phyloP scores from a whole-genome alignment of 2,329 filamentous ascomycete genomes.

The Rhexocercosporidium sp. region DNA sequence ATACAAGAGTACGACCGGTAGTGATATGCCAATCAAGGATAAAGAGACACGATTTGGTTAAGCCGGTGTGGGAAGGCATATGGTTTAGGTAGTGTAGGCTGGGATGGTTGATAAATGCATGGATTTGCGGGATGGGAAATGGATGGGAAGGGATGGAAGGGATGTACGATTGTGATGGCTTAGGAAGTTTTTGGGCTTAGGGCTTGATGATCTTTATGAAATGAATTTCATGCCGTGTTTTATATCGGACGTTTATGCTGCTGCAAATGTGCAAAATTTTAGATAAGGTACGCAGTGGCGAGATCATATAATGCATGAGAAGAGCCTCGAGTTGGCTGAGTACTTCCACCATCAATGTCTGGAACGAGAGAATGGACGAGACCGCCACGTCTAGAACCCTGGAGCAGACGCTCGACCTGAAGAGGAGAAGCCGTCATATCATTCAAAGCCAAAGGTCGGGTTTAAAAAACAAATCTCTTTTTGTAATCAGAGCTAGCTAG shows the following conservation, averaged over 20 bases:
- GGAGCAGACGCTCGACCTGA: too few relatives aligned
- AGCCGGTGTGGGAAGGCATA: constrained; percentile 15
- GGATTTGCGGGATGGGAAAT: not conserved
- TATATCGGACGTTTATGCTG: not conserved
- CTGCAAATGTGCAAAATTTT: not conserved
- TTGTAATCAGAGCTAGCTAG: not conserved
- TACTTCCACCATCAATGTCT: too few relatives aligned
- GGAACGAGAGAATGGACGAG: too few relatives aligned
- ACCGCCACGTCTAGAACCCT: too few relatives aligned
- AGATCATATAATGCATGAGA: not conserved
- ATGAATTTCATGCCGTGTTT: not conserved
- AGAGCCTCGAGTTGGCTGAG: not conserved
- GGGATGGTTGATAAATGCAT: not conserved
- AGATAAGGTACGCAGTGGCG: not conserved
- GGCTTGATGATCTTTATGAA: not conserved
- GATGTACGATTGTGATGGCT: not conserved
- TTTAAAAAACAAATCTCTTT: not conserved
- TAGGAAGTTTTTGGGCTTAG: not conserved
- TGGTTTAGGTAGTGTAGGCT: not conserved
- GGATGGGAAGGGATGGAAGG: not conserved
- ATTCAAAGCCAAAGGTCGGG: not conserved
- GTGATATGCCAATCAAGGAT: constrained; percentile 72
- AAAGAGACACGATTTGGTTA: constrained; percentile 57
- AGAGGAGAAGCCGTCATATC: not conserved
- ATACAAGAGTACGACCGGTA: constrained; percentile 73